These are phyloP conservation scores for Penicillium canariense DNA, from an alignment of 495 filamentous ascomycete genomes.

Conservation along the genomic window DNA sequence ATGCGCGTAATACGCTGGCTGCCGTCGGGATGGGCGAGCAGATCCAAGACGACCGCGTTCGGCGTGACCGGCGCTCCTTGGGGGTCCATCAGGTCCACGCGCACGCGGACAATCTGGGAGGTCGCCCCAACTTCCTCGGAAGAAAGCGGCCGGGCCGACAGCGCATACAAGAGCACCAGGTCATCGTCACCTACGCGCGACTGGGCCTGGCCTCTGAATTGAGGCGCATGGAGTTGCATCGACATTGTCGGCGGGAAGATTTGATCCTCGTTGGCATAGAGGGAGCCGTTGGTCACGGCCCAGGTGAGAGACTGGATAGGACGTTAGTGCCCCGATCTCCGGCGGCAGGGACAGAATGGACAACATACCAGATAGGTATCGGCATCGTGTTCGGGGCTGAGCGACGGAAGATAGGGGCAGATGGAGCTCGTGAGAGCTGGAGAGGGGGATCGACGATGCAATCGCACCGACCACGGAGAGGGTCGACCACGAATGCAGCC, in stretches of 20 bases:
- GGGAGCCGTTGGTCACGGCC: conserved; percentile 35
- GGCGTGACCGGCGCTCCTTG: conserved; percentile 23
- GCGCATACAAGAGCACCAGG: conserved; percentile 25
- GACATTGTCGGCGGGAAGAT: conserved; percentile 42
- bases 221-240: conserved; percentile 33
- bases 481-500: conserved; percentile 10
- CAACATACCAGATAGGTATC: conserved; percentile 27
- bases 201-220: conserved; percentile 14
- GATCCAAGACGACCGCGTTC: conserved; percentile 18
- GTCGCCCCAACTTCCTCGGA: conserved; percentile 11
- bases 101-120: conserved; percentile 23
- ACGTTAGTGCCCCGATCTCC: conserved; percentile 2
- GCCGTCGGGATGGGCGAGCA: conserved; percentile 17
- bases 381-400: conserved; percentile 11
- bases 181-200: conserved; percentile 3
- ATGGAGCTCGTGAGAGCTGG: conserved; percentile 24
- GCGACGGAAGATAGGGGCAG: conserved; percentile 25
- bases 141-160: conserved; percentile 28
- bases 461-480: conserved; percentile 17
- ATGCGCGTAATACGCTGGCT: conserved; percentile 24
- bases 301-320: conserved; percentile 36
- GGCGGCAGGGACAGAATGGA: not conserved
- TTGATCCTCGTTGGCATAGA: conserved; percentile 42
- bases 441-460: conserved; percentile 15
- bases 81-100: conserved; percentile 26